Percentiles rank a stretch among this genome's conserved stretches.
Conservation (phyloP, 352 stramenopile genomes). For the Globisporangium cylindrosporum region DNA sequence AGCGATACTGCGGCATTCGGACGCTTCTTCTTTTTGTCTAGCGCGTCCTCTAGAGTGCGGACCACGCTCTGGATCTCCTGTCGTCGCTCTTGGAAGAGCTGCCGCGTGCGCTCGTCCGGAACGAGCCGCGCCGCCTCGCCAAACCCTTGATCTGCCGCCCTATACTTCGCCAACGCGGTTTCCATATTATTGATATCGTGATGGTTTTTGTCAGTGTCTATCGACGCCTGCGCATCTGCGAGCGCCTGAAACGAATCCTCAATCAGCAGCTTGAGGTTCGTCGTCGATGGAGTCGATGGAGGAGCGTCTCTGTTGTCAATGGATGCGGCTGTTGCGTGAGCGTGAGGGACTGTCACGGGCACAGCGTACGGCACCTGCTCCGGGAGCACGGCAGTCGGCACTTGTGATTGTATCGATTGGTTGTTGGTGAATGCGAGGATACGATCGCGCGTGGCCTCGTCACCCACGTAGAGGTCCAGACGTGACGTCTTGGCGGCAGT, state of each 20-base stretch:
- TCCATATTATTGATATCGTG: neutral
- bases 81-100: slow-evolving; percentile 29
- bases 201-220: neutral
- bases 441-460: slow-evolving; percentile 22
- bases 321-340: neutral
- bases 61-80: slow-evolving; percentile 37
- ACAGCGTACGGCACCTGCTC: slow-evolving; percentile 7
- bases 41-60: neutral
- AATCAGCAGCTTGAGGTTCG: slow-evolving; percentile 22
- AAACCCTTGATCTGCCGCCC: slow-evolving; percentile 32
- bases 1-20: neutral
- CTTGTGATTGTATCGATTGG: neutral
- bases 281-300: neutral
- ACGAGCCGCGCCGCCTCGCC: slow-evolving; percentile 30
- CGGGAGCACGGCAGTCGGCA: neutral
- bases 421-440: slow-evolving; percentile 20
- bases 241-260: slow-evolving; percentile 43
- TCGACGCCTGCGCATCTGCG: slow-evolving; percentile 27
- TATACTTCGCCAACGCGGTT: slow-evolving; percentile 30
- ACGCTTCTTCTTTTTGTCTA: neutral
- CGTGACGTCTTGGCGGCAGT: slow-evolving; percentile 33
- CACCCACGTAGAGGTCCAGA: slow-evolving; percentile 43
- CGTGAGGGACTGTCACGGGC: neutral
- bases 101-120: slow-evolving; percentile 33
- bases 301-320: neutral